Evolutionary conservation across 1,284 basidiomycete species (phyloP).

Genomic region (Ganoderma sp.): DNA sequence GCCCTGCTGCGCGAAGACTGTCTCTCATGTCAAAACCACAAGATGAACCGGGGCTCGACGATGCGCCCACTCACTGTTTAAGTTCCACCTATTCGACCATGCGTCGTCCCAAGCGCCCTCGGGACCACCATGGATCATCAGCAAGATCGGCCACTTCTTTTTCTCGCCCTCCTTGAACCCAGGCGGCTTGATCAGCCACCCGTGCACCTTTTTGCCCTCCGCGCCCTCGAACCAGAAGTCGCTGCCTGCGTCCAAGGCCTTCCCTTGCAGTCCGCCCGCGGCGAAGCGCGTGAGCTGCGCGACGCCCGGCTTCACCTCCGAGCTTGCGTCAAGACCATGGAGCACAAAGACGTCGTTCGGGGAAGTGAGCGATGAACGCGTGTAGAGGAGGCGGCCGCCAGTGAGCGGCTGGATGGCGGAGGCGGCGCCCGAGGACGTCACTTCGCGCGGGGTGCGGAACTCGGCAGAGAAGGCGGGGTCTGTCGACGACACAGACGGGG

Average conservation of each 20-base stretch:
- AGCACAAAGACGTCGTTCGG: conserved; percentile 79
- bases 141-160: conserved; percentile 77
- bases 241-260: conserved; percentile 66
- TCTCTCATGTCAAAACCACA: background rate
- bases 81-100: conserved; percentile 91
- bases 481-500: conserved; percentile 57
- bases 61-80: conserved; percentile 57
- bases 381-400: conserved; percentile 68
- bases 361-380: conserved; percentile 68
- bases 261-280: conserved; percentile 58
- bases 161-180: conserved; percentile 69
- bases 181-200: conserved; percentile 81
- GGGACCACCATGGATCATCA: conserved; percentile 84
- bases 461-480: conserved; percentile 54
- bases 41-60: too few species aligned
- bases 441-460: conserved; percentile 58
- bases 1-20: conserved; percentile 82
- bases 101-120: conserved; percentile 83
- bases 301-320: conserved; percentile 40
- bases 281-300: conserved; percentile 69
- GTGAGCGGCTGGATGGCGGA: conserved; percentile 66
- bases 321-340: conserved; percentile 44
- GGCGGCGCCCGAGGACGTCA: conserved; percentile 63
- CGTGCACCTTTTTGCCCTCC: conserved; percentile 73
- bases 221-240: conserved; percentile 89